phyloP scores from a whole-genome alignment of 2,329 filamentous ascomycete species.

The Nothophaeocryptopus gaeumannii region DNA sequence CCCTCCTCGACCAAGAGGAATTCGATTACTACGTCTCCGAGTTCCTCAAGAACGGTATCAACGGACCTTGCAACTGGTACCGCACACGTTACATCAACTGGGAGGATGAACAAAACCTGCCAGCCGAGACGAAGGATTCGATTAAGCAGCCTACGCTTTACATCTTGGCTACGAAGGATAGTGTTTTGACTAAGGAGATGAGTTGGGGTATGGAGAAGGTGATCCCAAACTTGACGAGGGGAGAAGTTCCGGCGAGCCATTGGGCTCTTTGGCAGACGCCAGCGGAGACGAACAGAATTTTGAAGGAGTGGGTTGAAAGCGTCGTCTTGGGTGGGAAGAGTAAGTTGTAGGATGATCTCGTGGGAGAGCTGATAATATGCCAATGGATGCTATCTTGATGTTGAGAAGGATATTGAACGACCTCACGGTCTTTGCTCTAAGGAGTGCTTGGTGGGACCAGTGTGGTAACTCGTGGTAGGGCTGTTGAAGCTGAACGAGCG shows the following conservation, averaged over 20 bases:
- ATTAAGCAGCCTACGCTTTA: constrained; percentile 61
- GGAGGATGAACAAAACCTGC: constrained; percentile 62
- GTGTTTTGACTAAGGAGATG: constrained; percentile 69
- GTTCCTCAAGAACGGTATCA: constrained; percentile 69
- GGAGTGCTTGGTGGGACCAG: no score
- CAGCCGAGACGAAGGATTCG: constrained; percentile 16
- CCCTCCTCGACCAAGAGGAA: constrained; percentile 65
- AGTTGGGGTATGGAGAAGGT: constrained; percentile 66
- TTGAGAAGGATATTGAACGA: no score
- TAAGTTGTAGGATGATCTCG: constrained; percentile 38
- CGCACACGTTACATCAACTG: constrained; percentile 69
- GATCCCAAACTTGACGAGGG: constrained; percentile 63
- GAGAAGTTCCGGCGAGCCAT: constrained; percentile 68
- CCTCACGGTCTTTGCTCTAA: no score
- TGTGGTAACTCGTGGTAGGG: no score
- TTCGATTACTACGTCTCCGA: constrained; percentile 73
- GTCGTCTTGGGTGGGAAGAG: constrained; percentile 50
- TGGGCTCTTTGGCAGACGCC: constrained; percentile 79
- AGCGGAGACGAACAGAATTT: constrained; percentile 64
- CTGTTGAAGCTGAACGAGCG: no score
- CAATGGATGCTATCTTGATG: no score
- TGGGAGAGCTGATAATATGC: no score
- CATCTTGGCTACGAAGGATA: constrained; percentile 68
- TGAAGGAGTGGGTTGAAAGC: constrained; percentile 65
- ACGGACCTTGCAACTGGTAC: constrained; percentile 70